A percentile compares a stretch with the other conserved stretches of the same genome.
These are phyloP conservation scores for Fusarium sp. DNA, from an alignment of 2,329 filamentous ascomycete genomes.

Conservation along the genomic window DNA sequence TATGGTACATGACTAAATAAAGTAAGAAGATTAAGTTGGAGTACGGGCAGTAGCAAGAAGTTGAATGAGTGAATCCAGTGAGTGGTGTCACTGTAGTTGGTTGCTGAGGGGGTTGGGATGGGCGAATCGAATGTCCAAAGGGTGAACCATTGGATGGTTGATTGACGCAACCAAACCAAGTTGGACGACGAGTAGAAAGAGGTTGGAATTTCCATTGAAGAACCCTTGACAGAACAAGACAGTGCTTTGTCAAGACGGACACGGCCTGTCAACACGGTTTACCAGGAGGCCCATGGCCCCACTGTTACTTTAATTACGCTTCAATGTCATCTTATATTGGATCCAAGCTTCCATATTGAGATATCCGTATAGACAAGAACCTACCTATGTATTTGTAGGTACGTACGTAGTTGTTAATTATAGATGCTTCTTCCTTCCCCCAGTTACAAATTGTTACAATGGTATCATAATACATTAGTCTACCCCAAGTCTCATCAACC, in stretches of 20 bases:
- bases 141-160: slow-evolving; percentile 27
- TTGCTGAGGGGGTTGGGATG: slow-evolving; percentile 41
- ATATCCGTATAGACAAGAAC: not conserved
- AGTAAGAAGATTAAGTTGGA: not conserved
- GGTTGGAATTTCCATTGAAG: slow-evolving; percentile 25
- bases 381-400: not conserved
- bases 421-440: slow-evolving; percentile 8
- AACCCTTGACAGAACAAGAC: slow-evolving; percentile 14
- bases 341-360: not conserved
- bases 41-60: slow-evolving; percentile 1
- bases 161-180: slow-evolving; percentile 24
- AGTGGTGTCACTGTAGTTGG: slow-evolving; percentile 33
- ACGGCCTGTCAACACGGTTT: slow-evolving; percentile 15
- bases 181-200: slow-evolving; percentile 25
- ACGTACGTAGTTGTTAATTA: not conserved
- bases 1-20: slow-evolving; percentile 47
- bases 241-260: not conserved
- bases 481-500: slow-evolving; percentile 17
- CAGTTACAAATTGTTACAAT: slow-evolving; percentile 34
- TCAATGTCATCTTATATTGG: not conserved
- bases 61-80: slow-evolving; percentile 32
- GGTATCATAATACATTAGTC: slow-evolving; percentile 48
- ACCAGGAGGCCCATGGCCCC: not conserved
- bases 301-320: slow-evolving; percentile 24
- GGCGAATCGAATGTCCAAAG: slow-evolving; percentile 40